Evolutionary conservation across 495 filamentous ascomycete species (phyloP).

Genomic region (Parachaetomium inaequale): DNA sequence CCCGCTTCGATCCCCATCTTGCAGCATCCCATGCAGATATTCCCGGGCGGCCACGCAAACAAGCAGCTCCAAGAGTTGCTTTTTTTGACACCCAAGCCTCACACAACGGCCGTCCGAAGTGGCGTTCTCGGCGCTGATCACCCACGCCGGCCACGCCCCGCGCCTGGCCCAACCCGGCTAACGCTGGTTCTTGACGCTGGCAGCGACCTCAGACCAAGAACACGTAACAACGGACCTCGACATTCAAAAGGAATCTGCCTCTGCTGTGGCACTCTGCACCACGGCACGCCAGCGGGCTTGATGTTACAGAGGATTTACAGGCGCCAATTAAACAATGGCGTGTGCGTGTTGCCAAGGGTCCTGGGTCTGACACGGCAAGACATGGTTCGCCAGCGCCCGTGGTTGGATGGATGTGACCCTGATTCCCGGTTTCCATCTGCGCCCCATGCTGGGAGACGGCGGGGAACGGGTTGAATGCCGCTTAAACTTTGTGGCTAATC

Average conservation of each 20-base stretch:
- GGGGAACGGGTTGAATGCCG: slow-evolving; percentile 22
- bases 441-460: slow-evolving; percentile 23
- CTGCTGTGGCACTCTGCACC: slow-evolving; percentile 1
- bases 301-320: neutral
- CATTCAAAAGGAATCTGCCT: neutral
- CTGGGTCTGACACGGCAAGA: slow-evolving; percentile 19
- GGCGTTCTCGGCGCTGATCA: neutral
- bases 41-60: slow-evolving; percentile 4
- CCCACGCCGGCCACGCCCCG: neutral
- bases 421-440: slow-evolving; percentile 36
- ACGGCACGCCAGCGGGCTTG: neutral
- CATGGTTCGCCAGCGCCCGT: slow-evolving; percentile 32
- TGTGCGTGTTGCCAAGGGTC: slow-evolving; percentile 24
- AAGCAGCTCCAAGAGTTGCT: neutral
- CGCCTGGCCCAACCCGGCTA: neutral
- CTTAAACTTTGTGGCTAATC: slow-evolving; percentile 27
- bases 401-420: slow-evolving; percentile 36
- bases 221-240: neutral
- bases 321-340: slow-evolving; percentile 5
- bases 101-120: neutral
- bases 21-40: slow-evolving; percentile 13
- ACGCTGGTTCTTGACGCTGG: neutral
- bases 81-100: slow-evolving; percentile 6
- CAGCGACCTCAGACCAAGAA: neutral
- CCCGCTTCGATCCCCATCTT: slow-evolving; percentile 15